These are phyloP conservation scores for Bombardia bombarda DNA, from an alignment of 495 filamentous ascomycete genomes.

Conservation along the genomic window DNA sequence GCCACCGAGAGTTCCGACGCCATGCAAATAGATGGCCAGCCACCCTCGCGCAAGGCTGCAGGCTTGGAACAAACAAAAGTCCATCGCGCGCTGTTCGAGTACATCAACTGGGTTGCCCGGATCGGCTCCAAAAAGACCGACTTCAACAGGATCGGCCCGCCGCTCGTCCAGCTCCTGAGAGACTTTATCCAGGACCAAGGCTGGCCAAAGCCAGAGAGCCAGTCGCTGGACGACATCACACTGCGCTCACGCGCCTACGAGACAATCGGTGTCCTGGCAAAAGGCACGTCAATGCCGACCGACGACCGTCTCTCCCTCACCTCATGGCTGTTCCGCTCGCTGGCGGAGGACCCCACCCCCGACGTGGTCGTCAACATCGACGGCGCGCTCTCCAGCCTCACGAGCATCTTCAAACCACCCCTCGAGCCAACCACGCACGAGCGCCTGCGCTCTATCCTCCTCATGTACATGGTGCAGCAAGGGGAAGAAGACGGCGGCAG, in stretches of 20 bases:
- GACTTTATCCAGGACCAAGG: constrained; percentile 74
- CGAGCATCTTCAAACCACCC: constrained; percentile 40
- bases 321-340: constrained; percentile 69
- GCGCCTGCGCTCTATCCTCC: constrained; percentile 44
- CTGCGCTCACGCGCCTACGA: constrained; percentile 74
- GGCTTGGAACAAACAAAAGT: constrained; percentile 38
- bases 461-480: constrained; percentile 56
- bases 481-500: constrained; percentile 49
- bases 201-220: constrained; percentile 60
- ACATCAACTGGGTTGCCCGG: constrained; percentile 79
- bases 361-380: constrained; percentile 81
- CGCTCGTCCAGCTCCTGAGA: constrained; percentile 61
- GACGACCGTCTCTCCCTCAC: constrained; percentile 51
- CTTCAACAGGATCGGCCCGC: constrained; percentile 49
- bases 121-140: constrained; percentile 55
- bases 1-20: constrained; percentile 17
- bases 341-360: constrained; percentile 71
- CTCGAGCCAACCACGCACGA: constrained; percentile 24
- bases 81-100: constrained; percentile 76
- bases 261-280: constrained; percentile 72
- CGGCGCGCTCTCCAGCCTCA: constrained; percentile 72
- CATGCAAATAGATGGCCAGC: constrained; percentile 26
- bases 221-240: constrained; percentile 51
- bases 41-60: constrained; percentile 1
- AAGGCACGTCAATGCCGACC: constrained; percentile 40